Percentiles rank a stretch among this genome's conserved stretches.
These are phyloP conservation scores for Arthrinium phaeospermum DNA, from an alignment of 2,329 filamentous ascomycete genomes.

Conservation along the genomic window DNA sequence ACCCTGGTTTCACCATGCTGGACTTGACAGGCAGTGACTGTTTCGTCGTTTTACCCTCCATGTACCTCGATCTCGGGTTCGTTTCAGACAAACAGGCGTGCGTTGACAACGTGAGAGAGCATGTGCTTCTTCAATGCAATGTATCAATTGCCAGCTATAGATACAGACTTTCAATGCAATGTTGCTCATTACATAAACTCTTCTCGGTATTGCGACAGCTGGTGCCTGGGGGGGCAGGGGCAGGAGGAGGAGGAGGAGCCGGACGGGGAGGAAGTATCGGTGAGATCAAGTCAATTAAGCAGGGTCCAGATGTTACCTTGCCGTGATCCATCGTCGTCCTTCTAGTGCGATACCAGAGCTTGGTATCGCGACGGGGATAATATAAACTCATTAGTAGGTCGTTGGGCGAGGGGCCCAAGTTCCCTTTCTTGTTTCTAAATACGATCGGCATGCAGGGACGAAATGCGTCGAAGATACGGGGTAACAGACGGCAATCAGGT, in stretches of 20 bases:
- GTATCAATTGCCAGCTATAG: too few species aligned
- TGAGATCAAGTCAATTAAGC: slow-evolving; percentile 8
- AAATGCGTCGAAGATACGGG: background rate
- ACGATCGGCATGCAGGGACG: background rate
- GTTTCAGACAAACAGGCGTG: background rate
- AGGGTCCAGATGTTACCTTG: slow-evolving; percentile 6
- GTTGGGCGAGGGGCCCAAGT: background rate
- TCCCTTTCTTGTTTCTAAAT: background rate
- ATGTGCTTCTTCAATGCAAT: too few species aligned
- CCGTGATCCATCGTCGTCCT: slow-evolving; percentile 4
- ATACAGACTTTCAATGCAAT: background rate
- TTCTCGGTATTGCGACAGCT: background rate
- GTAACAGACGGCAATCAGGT: background rate
- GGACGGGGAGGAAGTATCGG: background rate
- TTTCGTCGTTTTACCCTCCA: slow-evolving; percentile 3
- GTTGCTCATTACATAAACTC: background rate
- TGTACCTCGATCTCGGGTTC: background rate
- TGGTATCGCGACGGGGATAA: slow-evolving; percentile 13
- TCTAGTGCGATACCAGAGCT: slow-evolving; percentile 14
- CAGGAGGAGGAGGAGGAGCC: too few species aligned
- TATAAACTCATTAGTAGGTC: slow-evolving; percentile 11
- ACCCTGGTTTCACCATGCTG: slow-evolving; percentile 15
- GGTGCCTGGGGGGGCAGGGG: too few species aligned
- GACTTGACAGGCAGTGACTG: background rate
- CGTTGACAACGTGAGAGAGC: background rate